Base-by-base conservation (phyloP, 1,139 yeast genomes). In the Oligophagozyma castellii region DNA sequence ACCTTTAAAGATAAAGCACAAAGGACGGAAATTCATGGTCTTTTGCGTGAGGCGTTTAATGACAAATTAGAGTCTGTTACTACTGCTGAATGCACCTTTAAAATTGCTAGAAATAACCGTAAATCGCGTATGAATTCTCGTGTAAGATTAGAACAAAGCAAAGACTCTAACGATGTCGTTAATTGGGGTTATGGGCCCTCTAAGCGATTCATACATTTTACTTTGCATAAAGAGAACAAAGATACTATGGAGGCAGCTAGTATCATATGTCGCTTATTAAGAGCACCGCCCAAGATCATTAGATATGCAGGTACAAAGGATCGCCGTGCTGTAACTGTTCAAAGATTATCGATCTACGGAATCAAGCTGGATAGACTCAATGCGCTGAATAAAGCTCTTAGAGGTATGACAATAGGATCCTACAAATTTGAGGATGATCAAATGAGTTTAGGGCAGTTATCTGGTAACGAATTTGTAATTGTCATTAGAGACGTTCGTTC, bases 241-340 rank as follows among this genome's bases (percentile, higher is more conserved):
- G 99, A 89, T 46, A 86, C 99, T 2, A 84, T 89, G 95, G 96
- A 89, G 54, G 86, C 81, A 5, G 92, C 93, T 1, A 67, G 73
- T 16, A 58, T 78, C 20, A 60, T 89, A 27, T 61, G 89, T 23
- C 78, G 77, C 47, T 67, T 80, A 39, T 61, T 89, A 42, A 67
- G 86, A 37, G 58, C 79, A 12, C 89, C 86, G 12, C 63, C 77
- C 5, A 78, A 75, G 42, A 53, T 62, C 21, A 65, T 89, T 22
- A 65, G 79, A 31, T 84, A 75, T 53, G 93, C 96, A 1, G 99
- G 99, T 13, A 92, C 98, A 4, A 89, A 89, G 48, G 99, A 89
- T 53, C 71, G 96, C 46, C 71, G 99, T 48, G 99, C 93, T 31
- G 89, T 81, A 14, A 92, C 99, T 1, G 83, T 84, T 32, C 99